A percentile compares a stretch with the other conserved stretches of the same genome.
Conservation (phyloP, 768 basidiomycete genomes). For the Lentinula edodes region DNA sequence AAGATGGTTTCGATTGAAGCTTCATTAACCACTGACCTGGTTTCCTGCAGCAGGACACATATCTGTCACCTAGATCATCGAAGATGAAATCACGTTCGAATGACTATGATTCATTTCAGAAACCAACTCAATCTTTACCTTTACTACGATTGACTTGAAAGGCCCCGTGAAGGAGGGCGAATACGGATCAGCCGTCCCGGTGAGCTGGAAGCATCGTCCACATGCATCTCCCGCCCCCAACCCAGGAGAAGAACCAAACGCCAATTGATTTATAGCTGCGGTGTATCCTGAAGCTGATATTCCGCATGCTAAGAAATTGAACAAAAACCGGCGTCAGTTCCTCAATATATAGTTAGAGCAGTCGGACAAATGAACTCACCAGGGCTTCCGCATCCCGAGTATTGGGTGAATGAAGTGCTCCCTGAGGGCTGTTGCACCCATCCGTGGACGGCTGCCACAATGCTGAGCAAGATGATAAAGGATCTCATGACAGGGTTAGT, state of each 20-base stretch:
- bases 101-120: neutral
- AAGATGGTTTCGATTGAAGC: neutral
- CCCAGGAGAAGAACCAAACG: conserved; percentile 47
- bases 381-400: conserved; percentile 43
- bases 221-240: conserved; percentile 53
- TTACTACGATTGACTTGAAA: conserved; percentile 51
- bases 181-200: conserved; percentile 47
- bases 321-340: neutral
- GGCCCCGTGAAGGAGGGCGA: conserved; percentile 44
- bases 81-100: neutral
- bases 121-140: conserved; percentile 23
- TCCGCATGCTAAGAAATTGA: conserved; percentile 42
- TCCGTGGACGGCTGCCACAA: conserved; percentile 17
- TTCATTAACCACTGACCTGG: conserved; percentile 19
- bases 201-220: conserved; percentile 54
- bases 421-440: conserved; percentile 52
- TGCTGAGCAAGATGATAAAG: neutral
- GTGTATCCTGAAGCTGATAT: conserved; percentile 44
- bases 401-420: conserved; percentile 49
- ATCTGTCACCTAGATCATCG: conserved; percentile 24
- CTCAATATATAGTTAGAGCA: neutral
- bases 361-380: conserved; percentile 23
- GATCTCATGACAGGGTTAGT: neutral
- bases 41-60: conserved; percentile 43
- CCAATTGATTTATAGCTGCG: conserved; percentile 52